These are phyloP conservation scores for Sporothrix sp. DNA, from an alignment of 2,329 filamentous ascomycete genomes.

Conservation along the genomic window DNA sequence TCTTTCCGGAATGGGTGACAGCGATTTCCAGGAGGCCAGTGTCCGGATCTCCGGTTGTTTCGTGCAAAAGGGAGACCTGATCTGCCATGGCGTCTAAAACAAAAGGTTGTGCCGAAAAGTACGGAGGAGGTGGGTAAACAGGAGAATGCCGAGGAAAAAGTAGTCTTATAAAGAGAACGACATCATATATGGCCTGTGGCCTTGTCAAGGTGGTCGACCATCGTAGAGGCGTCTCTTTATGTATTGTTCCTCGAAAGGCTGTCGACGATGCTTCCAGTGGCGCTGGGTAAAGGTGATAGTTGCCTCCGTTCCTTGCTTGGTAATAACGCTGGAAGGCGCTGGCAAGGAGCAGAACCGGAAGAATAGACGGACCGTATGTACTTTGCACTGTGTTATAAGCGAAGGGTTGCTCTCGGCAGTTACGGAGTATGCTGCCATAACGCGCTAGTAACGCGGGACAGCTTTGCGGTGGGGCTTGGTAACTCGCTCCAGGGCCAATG, in stretches of 20 bases:
- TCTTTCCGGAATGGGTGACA: conserved; percentile 18
- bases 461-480: not conserved
- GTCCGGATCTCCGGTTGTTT: not conserved
- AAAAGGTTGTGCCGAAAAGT: too few species aligned
- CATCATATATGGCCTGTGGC: not conserved
- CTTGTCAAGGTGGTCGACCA: not conserved
- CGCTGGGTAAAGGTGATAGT: too few species aligned
- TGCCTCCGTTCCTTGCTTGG: conserved; percentile 13
- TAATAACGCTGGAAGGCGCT: conserved; percentile 8
- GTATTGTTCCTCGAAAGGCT: too few species aligned
- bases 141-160: too few species aligned
- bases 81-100: too few species aligned
- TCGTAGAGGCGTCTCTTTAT: not conserved
- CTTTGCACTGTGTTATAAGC: not conserved
- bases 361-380: not conserved
- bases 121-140: not conserved
- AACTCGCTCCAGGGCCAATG: conserved; percentile 28
- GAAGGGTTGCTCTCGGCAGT: too few species aligned
- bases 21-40: conserved; percentile 13
- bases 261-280: conserved; percentile 12
- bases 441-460: not conserved
- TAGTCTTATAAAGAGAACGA: not conserved
- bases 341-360: conserved; percentile 11
- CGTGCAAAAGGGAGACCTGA: too few species aligned
- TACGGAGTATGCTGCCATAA: not conserved